phyloP scores from a whole-genome alignment of 1,284 basidiomycete species.

The Exsudoporus floridanus region DNA sequence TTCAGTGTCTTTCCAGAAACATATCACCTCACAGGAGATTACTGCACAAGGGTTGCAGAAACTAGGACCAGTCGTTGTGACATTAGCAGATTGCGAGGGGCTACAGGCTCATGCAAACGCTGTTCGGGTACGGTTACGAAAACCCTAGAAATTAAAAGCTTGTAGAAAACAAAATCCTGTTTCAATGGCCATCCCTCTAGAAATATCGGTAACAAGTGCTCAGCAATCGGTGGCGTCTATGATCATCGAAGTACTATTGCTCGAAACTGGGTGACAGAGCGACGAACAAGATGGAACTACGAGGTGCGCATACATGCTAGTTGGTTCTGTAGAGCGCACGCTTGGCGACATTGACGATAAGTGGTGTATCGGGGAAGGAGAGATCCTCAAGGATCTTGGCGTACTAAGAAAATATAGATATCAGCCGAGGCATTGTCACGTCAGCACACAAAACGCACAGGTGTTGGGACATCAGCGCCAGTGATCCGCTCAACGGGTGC shows the following conservation, averaged over 20 bases:
- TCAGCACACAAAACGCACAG: conserved; percentile 61
- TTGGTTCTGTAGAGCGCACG: conserved; percentile 87
- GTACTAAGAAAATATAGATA: conserved; percentile 54
- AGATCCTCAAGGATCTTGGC: conserved; percentile 85
- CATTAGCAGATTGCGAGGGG: conserved; percentile 93
- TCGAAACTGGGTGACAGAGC: conserved; percentile 11
- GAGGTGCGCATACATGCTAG: conserved; percentile 39
- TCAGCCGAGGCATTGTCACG: conserved; percentile 1
- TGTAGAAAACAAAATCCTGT: neutral
- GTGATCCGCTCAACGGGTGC: conserved; percentile 97
- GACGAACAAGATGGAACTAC: conserved; percentile 10
- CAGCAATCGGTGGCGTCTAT: conserved; percentile 21
- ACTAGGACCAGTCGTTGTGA: conserved; percentile 88
- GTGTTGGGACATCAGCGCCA: conserved; percentile 95
- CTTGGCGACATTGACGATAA: conserved; percentile 90
- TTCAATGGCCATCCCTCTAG: conserved; percentile 13
- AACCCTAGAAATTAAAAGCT: conserved; percentile 3
- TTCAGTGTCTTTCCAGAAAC: conserved; percentile 97
- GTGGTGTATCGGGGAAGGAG: conserved; percentile 86
- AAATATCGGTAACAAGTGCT: conserved; percentile 14
- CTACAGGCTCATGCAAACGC: conserved; percentile 93
- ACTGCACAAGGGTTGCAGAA: conserved; percentile 74
- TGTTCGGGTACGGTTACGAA: conserved; percentile 64
- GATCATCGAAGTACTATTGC: conserved; percentile 18
- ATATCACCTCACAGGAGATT: conserved; percentile 95